Evolutionary conservation across 1,284 basidiomycete species (phyloP), one percentile per base, ranked within the genome.

Genomic region (Cutaneotrichosporon mucoides): DNA sequence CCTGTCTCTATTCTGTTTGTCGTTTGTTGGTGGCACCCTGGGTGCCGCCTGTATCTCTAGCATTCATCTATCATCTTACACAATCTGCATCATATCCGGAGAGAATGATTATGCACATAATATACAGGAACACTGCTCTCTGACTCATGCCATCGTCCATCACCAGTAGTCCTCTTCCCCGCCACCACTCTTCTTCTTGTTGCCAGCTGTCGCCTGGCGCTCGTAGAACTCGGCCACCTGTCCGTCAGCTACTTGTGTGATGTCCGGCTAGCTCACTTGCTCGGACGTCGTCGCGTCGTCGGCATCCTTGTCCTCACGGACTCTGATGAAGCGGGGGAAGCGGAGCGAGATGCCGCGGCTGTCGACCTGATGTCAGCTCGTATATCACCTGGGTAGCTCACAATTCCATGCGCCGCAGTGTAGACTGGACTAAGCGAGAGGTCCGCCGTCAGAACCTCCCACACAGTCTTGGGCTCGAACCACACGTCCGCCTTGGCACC

Each of bases 361-460:
- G 56, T 92, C 91, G 38, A 88, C 85, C 91, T 92, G 66, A 15
- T 7, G 57, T 59, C 38, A 57, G 16, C 48, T 34, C 8, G 2
- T 2, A 7, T 13, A 12, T 16, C 6, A 5, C 2, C 0, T 10
- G 2, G 9, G 1, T 35, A 24, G 82, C 89, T 68, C 68, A 94
- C 92, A 79, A 93, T 70, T 64, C 95, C 95, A 75, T 93, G 89
- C 15, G 91, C 96, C 5, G 96, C 96, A 5, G 91, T 90, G 75
- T 99, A 99, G 36, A 99, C 85, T 0, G 96, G 96, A 79, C 93
- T 97, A 78, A 99, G 80, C 76, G 92, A 96, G 68, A 99, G 76
- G 80, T 99, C 96, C 5, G 96, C 96, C 0, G 95, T 91, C 69
- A 99, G 83, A 36, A 99, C 94, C 79, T 99, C 96, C 94, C 95